A percentile compares a stretch with the other conserved stretches of the same genome.
Evolutionary conservation across 768 basidiomycete genomes (phyloP).

Genomic region (Termitomyces sp.): DNA sequence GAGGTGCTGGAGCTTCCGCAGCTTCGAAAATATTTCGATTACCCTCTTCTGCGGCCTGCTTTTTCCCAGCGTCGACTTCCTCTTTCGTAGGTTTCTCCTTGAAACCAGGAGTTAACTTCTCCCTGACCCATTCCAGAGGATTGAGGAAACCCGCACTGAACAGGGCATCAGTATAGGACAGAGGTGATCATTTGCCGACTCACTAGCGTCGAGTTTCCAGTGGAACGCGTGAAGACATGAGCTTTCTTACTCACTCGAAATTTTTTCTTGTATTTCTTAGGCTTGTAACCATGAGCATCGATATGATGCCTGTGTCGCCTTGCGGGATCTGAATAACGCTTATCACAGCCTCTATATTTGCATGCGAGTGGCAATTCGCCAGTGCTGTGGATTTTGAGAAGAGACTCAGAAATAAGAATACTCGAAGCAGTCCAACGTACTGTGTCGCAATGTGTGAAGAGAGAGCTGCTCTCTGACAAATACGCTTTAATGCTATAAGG

Average conservation of each 20-base stretch:
- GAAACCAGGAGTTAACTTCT: slow-evolving; percentile 45
- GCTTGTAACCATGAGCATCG: slow-evolving; percentile 43
- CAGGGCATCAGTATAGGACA: slow-evolving; percentile 2
- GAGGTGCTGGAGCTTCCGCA: slow-evolving; percentile 14
- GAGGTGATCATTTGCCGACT: slow-evolving; percentile 11
- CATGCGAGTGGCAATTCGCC: slow-evolving; percentile 50
- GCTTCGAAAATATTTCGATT: slow-evolving; percentile 48
- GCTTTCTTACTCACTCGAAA: slow-evolving; percentile 21
- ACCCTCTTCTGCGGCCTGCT: slow-evolving; percentile 37
- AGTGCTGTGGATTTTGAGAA: slow-evolving; percentile 34
- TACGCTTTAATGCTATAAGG: too few relatives aligned
- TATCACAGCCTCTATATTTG: slow-evolving; percentile 37
- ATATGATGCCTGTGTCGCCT: slow-evolving; percentile 56
- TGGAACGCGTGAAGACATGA: slow-evolving; percentile 19
- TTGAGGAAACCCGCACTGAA: slow-evolving; percentile 43
- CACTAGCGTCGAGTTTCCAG: slow-evolving; percentile 41
- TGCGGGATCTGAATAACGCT: slow-evolving; percentile 59
- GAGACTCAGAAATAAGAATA: not conserved
- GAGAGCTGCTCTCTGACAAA: slow-evolving; percentile 4
- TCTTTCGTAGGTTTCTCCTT: slow-evolving; percentile 40
- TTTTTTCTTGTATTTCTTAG: slow-evolving; percentile 37
- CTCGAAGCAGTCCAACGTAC: not conserved
- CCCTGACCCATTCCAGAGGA: slow-evolving; percentile 59
- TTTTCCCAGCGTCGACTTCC: slow-evolving; percentile 39
- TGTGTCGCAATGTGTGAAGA: slow-evolving; percentile 8